These are phyloP conservation scores for Tricholoma bakamatsutake DNA, from an alignment of 768 basidiomycete species.

Conservation along the genomic window DNA sequence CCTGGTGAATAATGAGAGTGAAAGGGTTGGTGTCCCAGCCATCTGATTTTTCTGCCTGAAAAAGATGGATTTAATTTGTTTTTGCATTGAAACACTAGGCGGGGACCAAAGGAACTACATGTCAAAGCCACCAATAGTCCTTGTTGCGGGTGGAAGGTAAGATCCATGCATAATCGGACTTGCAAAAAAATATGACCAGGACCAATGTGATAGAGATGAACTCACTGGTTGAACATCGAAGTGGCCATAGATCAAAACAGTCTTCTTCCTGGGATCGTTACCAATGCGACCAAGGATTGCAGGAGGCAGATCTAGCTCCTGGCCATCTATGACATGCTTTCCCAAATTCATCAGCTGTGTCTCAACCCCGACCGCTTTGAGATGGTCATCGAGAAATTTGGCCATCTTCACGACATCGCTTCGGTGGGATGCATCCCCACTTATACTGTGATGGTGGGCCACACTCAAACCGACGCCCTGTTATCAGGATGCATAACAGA, in stretches of 20 bases:
- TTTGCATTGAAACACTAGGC: neutral
- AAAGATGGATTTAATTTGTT: neutral
- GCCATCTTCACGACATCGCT: slow-evolving; percentile 83
- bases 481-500: slow-evolving; percentile 3
- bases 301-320: slow-evolving; percentile 72
- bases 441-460: slow-evolving; percentile 47
- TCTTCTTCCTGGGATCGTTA: slow-evolving; percentile 85
- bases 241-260: slow-evolving; percentile 89
- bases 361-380: slow-evolving; percentile 72
- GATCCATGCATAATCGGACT: neutral
- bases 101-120: neutral
- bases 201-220: neutral
- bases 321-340: slow-evolving; percentile 58
- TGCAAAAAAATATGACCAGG: too few species aligned
- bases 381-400: slow-evolving; percentile 68
- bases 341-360: slow-evolving; percentile 76
- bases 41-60: slow-evolving; percentile 47
- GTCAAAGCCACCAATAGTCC: too few species aligned
- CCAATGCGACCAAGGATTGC: slow-evolving; percentile 81
- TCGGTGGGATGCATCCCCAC: slow-evolving; percentile 65
- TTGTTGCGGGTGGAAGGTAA: neutral
- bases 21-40: slow-evolving; percentile 92
- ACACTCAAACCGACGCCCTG: neutral
- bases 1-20: slow-evolving; percentile 45
- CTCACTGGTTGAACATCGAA: slow-evolving; percentile 91